Evolutionary conservation across 1,139 yeast genomes (phyloP).

Genomic region (Geotrichum klebahnii): DNA sequence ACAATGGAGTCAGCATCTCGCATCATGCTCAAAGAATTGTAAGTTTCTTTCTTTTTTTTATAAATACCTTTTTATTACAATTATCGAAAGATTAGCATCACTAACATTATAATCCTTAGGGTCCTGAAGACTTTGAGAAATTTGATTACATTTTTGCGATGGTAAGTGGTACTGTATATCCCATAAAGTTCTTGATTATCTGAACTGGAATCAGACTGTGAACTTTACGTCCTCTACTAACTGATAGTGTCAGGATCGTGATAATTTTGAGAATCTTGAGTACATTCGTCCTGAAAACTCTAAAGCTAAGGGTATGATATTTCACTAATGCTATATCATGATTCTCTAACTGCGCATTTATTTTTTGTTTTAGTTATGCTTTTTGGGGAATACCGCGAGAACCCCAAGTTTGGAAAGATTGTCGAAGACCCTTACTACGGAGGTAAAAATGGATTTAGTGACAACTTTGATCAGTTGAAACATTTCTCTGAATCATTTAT

Average conservation of each 20-base stretch:
- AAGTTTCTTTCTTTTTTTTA: slow-evolving; percentile 19
- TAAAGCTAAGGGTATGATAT: slow-evolving; percentile 44
- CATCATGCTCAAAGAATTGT: slow-evolving; percentile 73
- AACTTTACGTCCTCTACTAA: too few species aligned
- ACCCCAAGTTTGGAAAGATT: slow-evolving; percentile 48
- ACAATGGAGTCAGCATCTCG: slow-evolving; percentile 67
- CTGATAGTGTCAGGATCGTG: slow-evolving; percentile 55
- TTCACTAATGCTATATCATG: slow-evolving; percentile 17
- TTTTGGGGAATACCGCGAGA: slow-evolving; percentile 75
- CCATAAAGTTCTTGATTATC: not conserved
- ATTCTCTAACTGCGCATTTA: not conserved
- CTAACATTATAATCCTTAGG: slow-evolving; percentile 6
- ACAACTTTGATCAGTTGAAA: slow-evolving; percentile 64
- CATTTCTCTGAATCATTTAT: slow-evolving; percentile 48
- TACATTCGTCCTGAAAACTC: slow-evolving; percentile 55
- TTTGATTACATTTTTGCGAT: slow-evolving; percentile 85
- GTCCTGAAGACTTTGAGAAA: slow-evolving; percentile 52
- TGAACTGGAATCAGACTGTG: too few species aligned
- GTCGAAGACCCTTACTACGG: slow-evolving; percentile 94
- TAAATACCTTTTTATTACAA: not conserved
- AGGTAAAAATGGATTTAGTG: slow-evolving; percentile 75
- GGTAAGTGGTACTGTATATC: slow-evolving; percentile 38
- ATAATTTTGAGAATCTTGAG: slow-evolving; percentile 57
- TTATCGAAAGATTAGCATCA: not conserved
- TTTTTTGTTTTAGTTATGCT: slow-evolving; percentile 36